Conservation (phyloP, 129 eudicot species). For the Artemisia annua region DNA sequence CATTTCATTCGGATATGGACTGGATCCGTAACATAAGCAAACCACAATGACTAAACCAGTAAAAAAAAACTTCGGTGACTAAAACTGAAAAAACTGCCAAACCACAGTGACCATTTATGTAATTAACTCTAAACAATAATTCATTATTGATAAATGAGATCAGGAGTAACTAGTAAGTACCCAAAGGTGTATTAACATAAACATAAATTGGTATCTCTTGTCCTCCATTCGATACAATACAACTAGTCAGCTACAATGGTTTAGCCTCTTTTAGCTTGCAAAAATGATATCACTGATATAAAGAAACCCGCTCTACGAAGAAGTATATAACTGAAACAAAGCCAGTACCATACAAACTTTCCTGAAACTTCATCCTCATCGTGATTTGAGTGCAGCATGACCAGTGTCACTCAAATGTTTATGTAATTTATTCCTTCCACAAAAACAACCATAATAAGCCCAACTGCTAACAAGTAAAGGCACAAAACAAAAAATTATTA, state of each 20-base stretch:
- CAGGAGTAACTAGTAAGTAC: not conserved
- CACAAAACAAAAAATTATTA: conserved; percentile 3
- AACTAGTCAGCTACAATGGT: conserved; percentile 12
- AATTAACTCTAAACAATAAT: too few relatives aligned
- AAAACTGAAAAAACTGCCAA: too few relatives aligned
- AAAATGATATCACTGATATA: conserved; percentile 13
- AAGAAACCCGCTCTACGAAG: conserved; percentile 21
- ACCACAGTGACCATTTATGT: too few relatives aligned
- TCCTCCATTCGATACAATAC: not conserved
- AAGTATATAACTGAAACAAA: conserved; percentile 15
- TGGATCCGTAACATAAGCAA: too few relatives aligned
- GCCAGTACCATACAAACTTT: conserved; percentile 13
- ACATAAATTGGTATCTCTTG: not conserved
- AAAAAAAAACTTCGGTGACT: too few relatives aligned
- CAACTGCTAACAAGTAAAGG: conserved; percentile 8
- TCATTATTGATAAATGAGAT: not conserved
- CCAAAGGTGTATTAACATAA: not conserved
- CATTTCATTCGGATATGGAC: too few relatives aligned
- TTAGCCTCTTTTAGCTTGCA: conserved; percentile 8
- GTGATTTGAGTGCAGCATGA: conserved; percentile 68
- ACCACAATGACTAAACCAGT: too few relatives aligned
- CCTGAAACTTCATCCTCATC: conserved; percentile 34
- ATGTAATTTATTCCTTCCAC: conserved; percentile 67
- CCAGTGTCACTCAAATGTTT: conserved; percentile 84
- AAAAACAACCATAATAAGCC: conserved; percentile 17